These are phyloP conservation scores for Alopecurus myosuroides DNA, from an alignment of 176 grass and related monocot species.

Conservation along the genomic window DNA sequence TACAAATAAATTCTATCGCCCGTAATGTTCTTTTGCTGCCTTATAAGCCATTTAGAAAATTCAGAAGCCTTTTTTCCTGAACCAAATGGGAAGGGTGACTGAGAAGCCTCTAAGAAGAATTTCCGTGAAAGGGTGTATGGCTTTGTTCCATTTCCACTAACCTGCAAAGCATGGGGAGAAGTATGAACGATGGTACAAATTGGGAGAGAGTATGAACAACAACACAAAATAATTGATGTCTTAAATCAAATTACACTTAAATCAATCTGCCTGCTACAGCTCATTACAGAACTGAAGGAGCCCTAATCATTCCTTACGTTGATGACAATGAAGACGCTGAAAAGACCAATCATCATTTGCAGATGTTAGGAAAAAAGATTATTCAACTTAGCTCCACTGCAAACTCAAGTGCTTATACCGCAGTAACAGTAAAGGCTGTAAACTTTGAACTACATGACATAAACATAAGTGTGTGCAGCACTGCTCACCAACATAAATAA, in stretches of 20 bases:
- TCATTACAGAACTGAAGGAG: slow-evolving; percentile 1
- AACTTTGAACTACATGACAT: slow-evolving; percentile 7
- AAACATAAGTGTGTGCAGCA: not conserved
- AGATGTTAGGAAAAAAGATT: not conserved
- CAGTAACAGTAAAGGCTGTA: not conserved
- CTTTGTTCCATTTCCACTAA: slow-evolving; percentile 63
- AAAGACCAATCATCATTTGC: not conserved
- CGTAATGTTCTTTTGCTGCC: slow-evolving; percentile 40
- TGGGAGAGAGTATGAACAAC: not conserved
- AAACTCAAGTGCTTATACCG: slow-evolving; percentile 23
- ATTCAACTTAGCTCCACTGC: slow-evolving; percentile 3
- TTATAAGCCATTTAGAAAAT: slow-evolving; percentile 59
- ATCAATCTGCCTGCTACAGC: not conserved
- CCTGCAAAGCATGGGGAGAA: slow-evolving; percentile 38
- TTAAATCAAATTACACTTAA: too few relatives aligned
- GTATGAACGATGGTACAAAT: not conserved
- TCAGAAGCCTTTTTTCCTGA: slow-evolving; percentile 64
- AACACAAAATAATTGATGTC: not conserved
- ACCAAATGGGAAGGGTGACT: slow-evolving; percentile 82
- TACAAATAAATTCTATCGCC: slow-evolving; percentile 48
- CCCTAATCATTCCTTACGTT: not conserved
- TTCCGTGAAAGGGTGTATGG: slow-evolving; percentile 64
- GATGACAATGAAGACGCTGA: not conserved
- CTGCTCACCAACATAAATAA: not conserved
- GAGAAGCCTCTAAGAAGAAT: slow-evolving; percentile 65